Conservation (phyloP, 164 flowering plant species). For the Tinospora cordifolia region DNA sequence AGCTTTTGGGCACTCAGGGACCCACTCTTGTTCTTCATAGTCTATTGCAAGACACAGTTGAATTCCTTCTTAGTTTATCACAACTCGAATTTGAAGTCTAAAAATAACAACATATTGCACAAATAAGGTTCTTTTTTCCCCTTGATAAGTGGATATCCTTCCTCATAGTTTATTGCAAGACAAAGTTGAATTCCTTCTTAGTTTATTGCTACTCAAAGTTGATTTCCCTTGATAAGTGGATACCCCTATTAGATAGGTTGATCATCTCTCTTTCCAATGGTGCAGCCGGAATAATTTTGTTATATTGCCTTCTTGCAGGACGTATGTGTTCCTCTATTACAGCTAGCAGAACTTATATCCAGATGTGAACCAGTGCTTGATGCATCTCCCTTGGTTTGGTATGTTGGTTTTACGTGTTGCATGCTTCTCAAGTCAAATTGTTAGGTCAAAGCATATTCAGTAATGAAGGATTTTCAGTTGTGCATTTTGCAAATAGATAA, state of each 20-base stretch:
- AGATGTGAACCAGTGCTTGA: constrained; percentile 66
- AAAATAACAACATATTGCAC: too few species aligned
- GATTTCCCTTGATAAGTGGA: neutral
- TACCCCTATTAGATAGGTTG: neutral
- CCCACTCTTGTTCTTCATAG: neutral
- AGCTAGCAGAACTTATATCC: constrained; percentile 79
- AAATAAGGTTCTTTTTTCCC: too few species aligned
- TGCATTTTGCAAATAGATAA: neutral
- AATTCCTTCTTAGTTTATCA: too few species aligned
- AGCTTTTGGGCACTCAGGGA: neutral
- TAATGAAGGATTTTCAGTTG: constrained; percentile 1
- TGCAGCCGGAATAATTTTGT: neutral
- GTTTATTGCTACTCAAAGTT: neutral
- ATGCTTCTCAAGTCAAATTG: neutral
- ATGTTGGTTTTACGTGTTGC: constrained; percentile 17
- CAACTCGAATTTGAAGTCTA: too few species aligned
- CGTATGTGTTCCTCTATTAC: constrained; percentile 92
- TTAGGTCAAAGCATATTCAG: neutral
- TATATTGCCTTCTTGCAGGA: constrained; percentile 40
- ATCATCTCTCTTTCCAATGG: neutral
- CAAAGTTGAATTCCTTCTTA: too few species aligned
- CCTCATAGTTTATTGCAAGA: too few species aligned
- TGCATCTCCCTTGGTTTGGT: constrained; percentile 81
- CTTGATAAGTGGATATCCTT: too few species aligned
- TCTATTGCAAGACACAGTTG: too few species aligned